Conservation (phyloP, 129 eudicot genomes). For the Chrysanthemum lavandulifolium region DNA sequence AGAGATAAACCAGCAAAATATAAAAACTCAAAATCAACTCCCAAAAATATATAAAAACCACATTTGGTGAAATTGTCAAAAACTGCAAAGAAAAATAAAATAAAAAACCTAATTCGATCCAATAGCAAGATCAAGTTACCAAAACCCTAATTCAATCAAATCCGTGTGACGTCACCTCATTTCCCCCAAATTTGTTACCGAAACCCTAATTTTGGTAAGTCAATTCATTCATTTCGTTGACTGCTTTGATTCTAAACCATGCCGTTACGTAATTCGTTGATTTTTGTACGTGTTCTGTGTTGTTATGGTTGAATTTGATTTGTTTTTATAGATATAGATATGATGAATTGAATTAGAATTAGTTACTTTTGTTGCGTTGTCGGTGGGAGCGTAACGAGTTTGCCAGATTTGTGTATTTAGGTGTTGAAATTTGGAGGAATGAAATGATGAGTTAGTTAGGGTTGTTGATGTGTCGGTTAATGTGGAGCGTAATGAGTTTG, state of each 20-base stretch:
- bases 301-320: conserved; percentile 22
- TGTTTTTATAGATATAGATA: conserved; percentile 17
- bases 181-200: conserved; percentile 12
- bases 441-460: conserved; percentile 16
- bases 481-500: background rate
- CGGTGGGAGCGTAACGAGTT: too few species aligned
- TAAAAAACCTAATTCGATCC: too few species aligned
- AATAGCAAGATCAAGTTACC: conserved; percentile 17
- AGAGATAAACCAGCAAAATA: too few species aligned
- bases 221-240: conserved; percentile 20
- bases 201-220: conserved; percentile 43
- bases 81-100: conserved; percentile 7
- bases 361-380: conserved; percentile 18
- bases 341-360: conserved; percentile 10
- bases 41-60: too few species aligned
- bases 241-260: background rate
- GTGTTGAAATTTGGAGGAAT: conserved; percentile 10
- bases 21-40: too few species aligned
- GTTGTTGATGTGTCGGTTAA: background rate
- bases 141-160: conserved; percentile 35
- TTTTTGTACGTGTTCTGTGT: conserved; percentile 4
- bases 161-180: conserved; percentile 15
- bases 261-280: background rate
- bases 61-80: conserved; percentile 11
- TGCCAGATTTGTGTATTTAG: background rate